These are phyloP conservation scores for Phytophthora aleatoria DNA, from an alignment of 352 stramenopile genomes.

Conservation along the genomic window DNA sequence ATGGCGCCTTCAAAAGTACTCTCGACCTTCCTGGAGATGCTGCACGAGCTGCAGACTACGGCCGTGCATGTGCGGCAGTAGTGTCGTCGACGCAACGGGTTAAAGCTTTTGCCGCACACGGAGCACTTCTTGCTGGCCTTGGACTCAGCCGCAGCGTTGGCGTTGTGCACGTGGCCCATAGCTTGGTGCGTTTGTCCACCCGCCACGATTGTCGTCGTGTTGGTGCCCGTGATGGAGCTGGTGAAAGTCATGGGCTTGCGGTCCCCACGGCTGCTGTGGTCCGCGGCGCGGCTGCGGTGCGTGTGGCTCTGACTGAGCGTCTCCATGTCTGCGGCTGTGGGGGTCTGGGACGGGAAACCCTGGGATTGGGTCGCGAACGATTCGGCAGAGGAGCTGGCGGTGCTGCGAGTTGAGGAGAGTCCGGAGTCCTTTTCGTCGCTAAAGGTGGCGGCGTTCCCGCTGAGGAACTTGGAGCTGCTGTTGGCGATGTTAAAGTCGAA, in stretches of 20 bases:
- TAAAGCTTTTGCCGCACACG: conserved; percentile 86
- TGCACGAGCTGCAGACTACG: conserved; percentile 83
- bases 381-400: conserved; percentile 34
- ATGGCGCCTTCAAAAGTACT: conserved; percentile 52
- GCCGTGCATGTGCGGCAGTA: conserved; percentile 72
- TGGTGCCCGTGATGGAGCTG: conserved; percentile 36
- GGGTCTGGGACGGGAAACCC: not conserved
- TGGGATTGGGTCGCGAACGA: conserved; percentile 17
- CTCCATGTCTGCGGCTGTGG: conserved; percentile 27
- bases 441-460: conserved; percentile 17
- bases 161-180: conserved; percentile 14
- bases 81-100: conserved; percentile 77
- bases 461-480: conserved; percentile 45
- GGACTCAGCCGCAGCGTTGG: conserved; percentile 17
- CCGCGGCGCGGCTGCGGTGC: conserved; percentile 24
- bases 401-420: conserved; percentile 36
- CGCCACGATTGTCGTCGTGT: conserved; percentile 37
- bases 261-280: conserved; percentile 29
- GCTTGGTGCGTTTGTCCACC: conserved; percentile 20
- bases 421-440: conserved; percentile 14
- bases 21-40: conserved; percentile 71
- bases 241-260: conserved; percentile 45
- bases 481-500: conserved; percentile 48
- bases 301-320: conserved; percentile 28
- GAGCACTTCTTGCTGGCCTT: conserved; percentile 67